A percentile compares a stretch with the other conserved stretches of the same genome.
Evolutionary conservation across 2,329 filamentous ascomycete genomes (phyloP).

Genomic region (Ceratocystis variospora): DNA sequence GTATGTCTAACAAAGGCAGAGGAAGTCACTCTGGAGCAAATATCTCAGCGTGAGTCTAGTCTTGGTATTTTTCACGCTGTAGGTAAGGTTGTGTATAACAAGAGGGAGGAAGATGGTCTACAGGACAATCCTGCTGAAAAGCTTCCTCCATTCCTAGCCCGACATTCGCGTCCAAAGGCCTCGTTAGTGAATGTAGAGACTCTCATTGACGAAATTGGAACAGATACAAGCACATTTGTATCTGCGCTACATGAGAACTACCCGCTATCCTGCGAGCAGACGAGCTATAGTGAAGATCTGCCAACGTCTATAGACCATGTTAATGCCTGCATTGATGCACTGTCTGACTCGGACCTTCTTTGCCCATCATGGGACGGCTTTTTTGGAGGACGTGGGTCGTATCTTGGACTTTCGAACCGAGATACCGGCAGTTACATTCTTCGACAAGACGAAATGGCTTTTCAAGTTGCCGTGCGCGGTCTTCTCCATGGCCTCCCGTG

Average conservation of each 20-base stretch:
- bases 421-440: slow-evolving; percentile 57
- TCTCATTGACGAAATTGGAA: slow-evolving; percentile 85
- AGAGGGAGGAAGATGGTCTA: slow-evolving; percentile 36
- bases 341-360: slow-evolving; percentile 81
- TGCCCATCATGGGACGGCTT: slow-evolving; percentile 57
- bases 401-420: slow-evolving; percentile 34
- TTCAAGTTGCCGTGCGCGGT: slow-evolving; percentile 78
- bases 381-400: slow-evolving; percentile 39
- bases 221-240: slow-evolving; percentile 80
- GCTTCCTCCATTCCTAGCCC: slow-evolving; percentile 46
- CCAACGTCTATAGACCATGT: slow-evolving; percentile 49
- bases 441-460: slow-evolving; percentile 86
- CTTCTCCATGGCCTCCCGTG: slow-evolving; percentile 71
- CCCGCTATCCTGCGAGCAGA: slow-evolving; percentile 60
- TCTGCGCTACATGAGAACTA: slow-evolving; percentile 92
- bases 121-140: slow-evolving; percentile 30
- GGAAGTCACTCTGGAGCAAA: slow-evolving; percentile 60
- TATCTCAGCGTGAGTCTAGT: slow-evolving; percentile 77
- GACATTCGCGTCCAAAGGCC: slow-evolving; percentile 43
- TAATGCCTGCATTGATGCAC: slow-evolving; percentile 68
- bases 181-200: slow-evolving; percentile 57
- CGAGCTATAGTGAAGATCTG: slow-evolving; percentile 37
- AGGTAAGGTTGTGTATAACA: slow-evolving; percentile 94
- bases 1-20: slow-evolving; percentile 61
- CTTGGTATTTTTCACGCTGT: slow-evolving; percentile 93